Evolutionary conservation across 331 rosid species (phyloP).

Genomic region (Quercus phellos): DNA sequence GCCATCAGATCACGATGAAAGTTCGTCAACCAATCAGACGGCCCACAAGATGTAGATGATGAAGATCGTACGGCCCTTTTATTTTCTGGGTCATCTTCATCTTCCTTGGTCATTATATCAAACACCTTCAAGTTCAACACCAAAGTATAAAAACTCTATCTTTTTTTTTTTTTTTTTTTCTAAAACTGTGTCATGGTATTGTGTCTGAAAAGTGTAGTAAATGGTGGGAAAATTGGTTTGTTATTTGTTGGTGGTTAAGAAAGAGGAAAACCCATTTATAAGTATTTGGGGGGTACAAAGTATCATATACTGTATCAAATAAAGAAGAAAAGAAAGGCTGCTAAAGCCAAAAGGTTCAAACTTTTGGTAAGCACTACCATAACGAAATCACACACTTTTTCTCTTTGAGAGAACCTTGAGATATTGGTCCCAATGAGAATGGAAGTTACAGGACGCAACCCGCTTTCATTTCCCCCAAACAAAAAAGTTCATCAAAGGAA

Average conservation of each 20-base stretch:
- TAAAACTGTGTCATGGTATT: background rate
- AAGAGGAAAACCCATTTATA: background rate
- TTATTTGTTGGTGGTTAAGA: background rate
- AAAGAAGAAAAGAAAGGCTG: too few species aligned
- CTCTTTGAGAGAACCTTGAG: background rate
- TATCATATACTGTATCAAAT: too few species aligned
- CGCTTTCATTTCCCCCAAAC: background rate
- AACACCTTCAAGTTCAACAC: background rate
- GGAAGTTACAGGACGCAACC: background rate
- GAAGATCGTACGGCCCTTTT: slow-evolving; percentile 6
- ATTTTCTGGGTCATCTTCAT: slow-evolving; percentile 46
- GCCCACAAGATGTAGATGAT: slow-evolving; percentile 14
- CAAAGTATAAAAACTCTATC: background rate
- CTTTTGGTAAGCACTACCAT: background rate
- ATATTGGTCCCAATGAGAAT: background rate
- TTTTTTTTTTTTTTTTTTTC: background rate
- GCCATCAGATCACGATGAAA: slow-evolving; percentile 93
- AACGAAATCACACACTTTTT: background rate
- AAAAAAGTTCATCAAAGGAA: background rate
- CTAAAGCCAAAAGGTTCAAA: too few species aligned
- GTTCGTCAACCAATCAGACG: slow-evolving; percentile 32
- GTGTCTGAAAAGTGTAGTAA: background rate
- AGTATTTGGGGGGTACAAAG: background rate
- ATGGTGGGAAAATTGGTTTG: background rate
- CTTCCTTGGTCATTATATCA: slow-evolving; percentile 41